These are phyloP conservation scores for Lotmaria passim DNA, from an alignment of 208 protist species.

Conservation along the genomic window DNA sequence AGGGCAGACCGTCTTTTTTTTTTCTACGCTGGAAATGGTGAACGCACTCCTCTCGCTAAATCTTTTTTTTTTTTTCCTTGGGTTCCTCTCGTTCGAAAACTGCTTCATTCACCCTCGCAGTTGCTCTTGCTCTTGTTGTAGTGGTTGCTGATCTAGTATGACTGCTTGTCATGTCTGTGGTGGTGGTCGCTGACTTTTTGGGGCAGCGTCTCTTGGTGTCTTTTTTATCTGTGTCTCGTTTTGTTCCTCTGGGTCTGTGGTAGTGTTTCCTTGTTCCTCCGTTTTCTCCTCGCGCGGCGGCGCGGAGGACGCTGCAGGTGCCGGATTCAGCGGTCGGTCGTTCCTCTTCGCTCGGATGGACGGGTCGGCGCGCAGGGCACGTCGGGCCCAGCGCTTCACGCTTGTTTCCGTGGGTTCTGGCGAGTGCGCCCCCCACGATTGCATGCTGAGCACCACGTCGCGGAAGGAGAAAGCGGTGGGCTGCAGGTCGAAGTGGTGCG, in stretches of 20 bases:
- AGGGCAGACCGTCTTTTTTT: too few relatives aligned
- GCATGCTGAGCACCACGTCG: slow-evolving; percentile 40
- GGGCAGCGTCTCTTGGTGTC: not conserved
- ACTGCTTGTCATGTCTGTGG: not conserved
- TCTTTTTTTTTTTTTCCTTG: too few relatives aligned
- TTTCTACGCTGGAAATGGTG: too few relatives aligned
- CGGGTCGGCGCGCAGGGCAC: slow-evolving; percentile 17
- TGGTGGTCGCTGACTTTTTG: not conserved
- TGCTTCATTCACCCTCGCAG: too few relatives aligned
- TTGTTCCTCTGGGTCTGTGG: not conserved
- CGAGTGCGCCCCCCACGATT: slow-evolving; percentile 32
- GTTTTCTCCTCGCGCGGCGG: not conserved
- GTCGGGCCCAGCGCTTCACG: slow-evolving; percentile 43
- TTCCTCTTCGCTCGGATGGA: not conserved
- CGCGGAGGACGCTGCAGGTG: slow-evolving; percentile 6
- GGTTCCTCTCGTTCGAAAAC: too few relatives aligned
- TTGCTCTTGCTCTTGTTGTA: too few relatives aligned
- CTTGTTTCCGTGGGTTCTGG: slow-evolving; percentile 40
- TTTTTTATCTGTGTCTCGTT: not conserved
- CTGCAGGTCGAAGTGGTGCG: slow-evolving; percentile 27
- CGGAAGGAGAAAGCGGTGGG: slow-evolving; percentile 33
- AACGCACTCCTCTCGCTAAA: too few relatives aligned
- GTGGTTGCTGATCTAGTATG: too few relatives aligned
- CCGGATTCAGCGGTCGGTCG: not conserved
- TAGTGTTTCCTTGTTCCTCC: not conserved